Percentiles rank a stretch among this genome's conserved stretches.
Conservation (phyloP, 768 basidiomycete species). For the Cystofilobasidium capitatum region DNA sequence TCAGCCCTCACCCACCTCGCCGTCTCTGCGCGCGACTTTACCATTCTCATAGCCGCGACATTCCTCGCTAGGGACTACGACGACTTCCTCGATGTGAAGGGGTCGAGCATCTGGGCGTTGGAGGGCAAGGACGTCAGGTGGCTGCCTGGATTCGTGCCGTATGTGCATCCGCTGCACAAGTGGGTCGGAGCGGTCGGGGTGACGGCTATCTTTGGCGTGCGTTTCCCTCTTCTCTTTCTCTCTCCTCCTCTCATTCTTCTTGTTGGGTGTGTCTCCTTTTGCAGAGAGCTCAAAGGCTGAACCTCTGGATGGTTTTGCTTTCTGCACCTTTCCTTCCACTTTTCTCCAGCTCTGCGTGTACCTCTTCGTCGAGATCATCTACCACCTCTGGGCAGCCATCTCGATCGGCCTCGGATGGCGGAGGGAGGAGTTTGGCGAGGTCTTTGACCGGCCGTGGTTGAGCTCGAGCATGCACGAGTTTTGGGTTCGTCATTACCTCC, state of each 20-base stretch:
- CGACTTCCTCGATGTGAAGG: not conserved
- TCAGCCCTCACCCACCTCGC: not conserved
- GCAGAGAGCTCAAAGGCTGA: not conserved
- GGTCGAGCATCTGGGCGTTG: conserved; percentile 2
- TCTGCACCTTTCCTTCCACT: not conserved
- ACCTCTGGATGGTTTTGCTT: no score
- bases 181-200: not conserved
- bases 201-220: conserved; percentile 4
- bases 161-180: not conserved
- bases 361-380: conserved; percentile 21
- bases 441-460: conserved; percentile 19
- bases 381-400: not conserved
- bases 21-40: not conserved
- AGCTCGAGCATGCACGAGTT: conserved; percentile 5
- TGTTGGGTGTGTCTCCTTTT: not conserved
- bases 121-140: not conserved
- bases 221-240: not conserved
- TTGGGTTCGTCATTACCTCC: not conserved
- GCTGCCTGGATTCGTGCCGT: not conserved
- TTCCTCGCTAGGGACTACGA: not conserved
- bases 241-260: not conserved
- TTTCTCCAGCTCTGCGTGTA: conserved; percentile 8
- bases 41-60: not conserved
- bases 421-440: conserved; percentile 6
- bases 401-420: conserved; percentile 20